These are phyloP conservation scores for Cytospora piceicola DNA, from an alignment of 2,329 filamentous ascomycete genomes.

Conservation along the genomic window DNA sequence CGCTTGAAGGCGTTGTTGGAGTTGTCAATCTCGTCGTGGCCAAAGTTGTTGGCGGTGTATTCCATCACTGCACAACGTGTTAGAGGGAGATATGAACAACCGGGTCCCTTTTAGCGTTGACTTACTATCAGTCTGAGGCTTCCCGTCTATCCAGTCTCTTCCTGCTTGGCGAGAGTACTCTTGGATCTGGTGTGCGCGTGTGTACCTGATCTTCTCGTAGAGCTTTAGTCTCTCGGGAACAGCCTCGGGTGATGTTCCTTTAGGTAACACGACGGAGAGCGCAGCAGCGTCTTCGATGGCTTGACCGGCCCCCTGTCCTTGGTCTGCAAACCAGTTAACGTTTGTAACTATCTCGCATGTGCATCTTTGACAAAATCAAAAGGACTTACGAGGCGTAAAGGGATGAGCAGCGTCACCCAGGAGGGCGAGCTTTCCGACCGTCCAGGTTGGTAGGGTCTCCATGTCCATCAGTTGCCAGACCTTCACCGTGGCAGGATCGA, in stretches of 20 bases:
- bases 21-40: constrained; percentile 62
- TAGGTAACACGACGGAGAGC: constrained; percentile 58
- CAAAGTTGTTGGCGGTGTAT: constrained; percentile 57
- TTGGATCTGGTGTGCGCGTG: constrained; percentile 62
- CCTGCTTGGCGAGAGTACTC: constrained; percentile 59
- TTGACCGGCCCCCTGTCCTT: constrained; percentile 64
- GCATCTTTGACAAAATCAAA: neutral
- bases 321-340: constrained; percentile 37
- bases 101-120: neutral
- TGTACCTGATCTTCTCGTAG: constrained; percentile 61
- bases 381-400: constrained; percentile 59
- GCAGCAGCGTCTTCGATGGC: constrained; percentile 71
- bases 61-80: constrained; percentile 41
- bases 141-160: constrained; percentile 46
- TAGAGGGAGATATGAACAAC: neutral
- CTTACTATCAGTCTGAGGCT: constrained; percentile 47
- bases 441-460: constrained; percentile 60
- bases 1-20: constrained; percentile 54
- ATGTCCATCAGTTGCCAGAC: constrained; percentile 67
- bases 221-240: constrained; percentile 60
- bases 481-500: constrained; percentile 51
- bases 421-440: constrained; percentile 56
- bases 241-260: constrained; percentile 47
- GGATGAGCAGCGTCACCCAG: constrained; percentile 72
- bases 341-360: neutral